Conservation (phyloP, 1,284 basidiomycete species). For the Cutaneotrichosporon sp. region DNA sequence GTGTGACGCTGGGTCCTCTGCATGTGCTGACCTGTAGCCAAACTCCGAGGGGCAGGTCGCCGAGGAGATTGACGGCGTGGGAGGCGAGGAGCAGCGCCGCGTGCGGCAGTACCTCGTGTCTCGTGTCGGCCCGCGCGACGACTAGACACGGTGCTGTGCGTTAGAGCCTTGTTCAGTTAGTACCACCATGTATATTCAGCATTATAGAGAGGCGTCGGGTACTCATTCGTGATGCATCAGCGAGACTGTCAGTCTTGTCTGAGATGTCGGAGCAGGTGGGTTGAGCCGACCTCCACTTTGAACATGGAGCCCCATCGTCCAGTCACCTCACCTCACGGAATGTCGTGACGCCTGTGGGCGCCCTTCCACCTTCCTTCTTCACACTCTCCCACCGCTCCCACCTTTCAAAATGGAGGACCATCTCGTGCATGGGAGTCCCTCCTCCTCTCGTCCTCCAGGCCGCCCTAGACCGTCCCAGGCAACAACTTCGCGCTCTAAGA, state of each 20-base stretch:
- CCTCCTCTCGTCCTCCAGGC: background rate
- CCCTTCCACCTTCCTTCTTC: background rate
- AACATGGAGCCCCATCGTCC: background rate
- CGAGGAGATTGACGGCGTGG: slow-evolving; percentile 82
- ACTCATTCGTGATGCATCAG: background rate
- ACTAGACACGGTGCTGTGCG: slow-evolving; percentile 18
- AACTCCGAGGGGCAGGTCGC: slow-evolving; percentile 80
- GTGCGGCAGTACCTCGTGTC: slow-evolving; percentile 68
- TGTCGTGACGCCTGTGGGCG: background rate
- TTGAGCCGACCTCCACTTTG: background rate
- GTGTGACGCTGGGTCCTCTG: slow-evolving; percentile 6
- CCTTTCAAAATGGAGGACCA: background rate
- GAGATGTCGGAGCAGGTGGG: background rate
- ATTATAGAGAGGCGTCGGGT: background rate
- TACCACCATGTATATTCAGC: background rate
- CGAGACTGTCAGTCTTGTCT: background rate
- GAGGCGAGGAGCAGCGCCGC: slow-evolving; percentile 78
- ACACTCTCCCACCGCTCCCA: background rate
- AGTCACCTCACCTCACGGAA: background rate
- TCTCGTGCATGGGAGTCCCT: background rate
- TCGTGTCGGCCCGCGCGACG: slow-evolving; percentile 47
- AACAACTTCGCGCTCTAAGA: background rate
- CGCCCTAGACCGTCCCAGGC: background rate
- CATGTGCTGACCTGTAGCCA: slow-evolving; percentile 56
- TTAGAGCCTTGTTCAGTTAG: background rate